phyloP scores from a whole-genome alignment of 73 alveolate species.

The Symbiodinium pilosum region DNA sequence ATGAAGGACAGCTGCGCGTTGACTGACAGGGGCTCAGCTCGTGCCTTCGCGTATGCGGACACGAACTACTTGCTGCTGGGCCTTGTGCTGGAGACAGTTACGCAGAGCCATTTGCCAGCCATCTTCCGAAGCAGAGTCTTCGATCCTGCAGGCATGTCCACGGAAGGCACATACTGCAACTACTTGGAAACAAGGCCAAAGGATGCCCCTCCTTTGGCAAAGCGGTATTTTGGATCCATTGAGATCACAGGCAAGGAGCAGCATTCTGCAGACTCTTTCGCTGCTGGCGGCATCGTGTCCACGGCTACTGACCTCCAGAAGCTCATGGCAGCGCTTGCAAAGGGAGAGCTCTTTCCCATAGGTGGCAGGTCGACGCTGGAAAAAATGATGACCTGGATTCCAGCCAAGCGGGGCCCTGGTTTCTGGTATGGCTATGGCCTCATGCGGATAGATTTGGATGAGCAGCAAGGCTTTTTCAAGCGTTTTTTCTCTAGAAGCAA shows the following conservation, averaged over 20 bases:
- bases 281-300: slow-evolving; percentile 69
- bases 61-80: slow-evolving; percentile 85
- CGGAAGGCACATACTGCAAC: slow-evolving; percentile 30
- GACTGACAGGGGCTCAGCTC: slow-evolving; percentile 18
- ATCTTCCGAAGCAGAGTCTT: slow-evolving; percentile 34
- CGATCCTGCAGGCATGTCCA: slow-evolving; percentile 80
- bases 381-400: slow-evolving; percentile 47
- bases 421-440: slow-evolving; percentile 64
- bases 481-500: background rate
- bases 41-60: slow-evolving; percentile 40
- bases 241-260: slow-evolving; percentile 57
- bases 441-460: slow-evolving; percentile 43
- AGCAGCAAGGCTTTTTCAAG: background rate
- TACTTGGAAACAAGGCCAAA: background rate
- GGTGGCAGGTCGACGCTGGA: slow-evolving; percentile 27
- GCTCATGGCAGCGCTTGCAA: slow-evolving; percentile 44
- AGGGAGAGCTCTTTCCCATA: slow-evolving; percentile 62
- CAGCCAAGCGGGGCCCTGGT: slow-evolving; percentile 78
- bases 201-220: slow-evolving; percentile 37
- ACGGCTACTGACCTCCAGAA: slow-evolving; percentile 34
- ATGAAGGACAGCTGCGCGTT: slow-evolving; percentile 9
- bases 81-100: slow-evolving; percentile 5
- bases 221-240: slow-evolving; percentile 34
- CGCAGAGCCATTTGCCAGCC: background rate
- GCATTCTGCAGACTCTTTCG: slow-evolving; percentile 78